Evolutionary conservation across 805 yeast genomes (phyloP), one percentile per base, ranked within the genome.

Genomic region (Yarrowia osloensis): DNA sequence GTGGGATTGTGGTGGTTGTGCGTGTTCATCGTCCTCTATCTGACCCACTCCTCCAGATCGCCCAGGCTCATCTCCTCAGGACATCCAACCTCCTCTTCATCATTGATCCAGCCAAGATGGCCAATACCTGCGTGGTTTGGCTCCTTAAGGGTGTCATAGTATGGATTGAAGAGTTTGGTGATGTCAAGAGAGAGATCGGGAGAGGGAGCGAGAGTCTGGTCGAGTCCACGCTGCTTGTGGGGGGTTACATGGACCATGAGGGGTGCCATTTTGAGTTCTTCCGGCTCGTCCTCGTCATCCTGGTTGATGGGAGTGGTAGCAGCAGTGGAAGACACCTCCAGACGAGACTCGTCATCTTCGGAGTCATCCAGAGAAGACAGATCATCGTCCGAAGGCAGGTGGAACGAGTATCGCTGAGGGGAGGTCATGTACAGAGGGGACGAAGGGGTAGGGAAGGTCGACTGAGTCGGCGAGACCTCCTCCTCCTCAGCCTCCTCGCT

Each of bases 131-230:
- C 52, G n/a, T 42, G 49, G 17, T 42, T 40, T 15, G 52, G 40
- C 31, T 61, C 54, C 15, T 61, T 61, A 26, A 61, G 42, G 4
- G 52, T 46, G 33, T 44, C 52, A 49, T 49, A 63, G 46, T 50
- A 50, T n/a, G 59, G 47, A 46, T 37, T 49, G 67, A 50, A 63
- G 39, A 63, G 40, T n/a, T 37, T 50, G 37, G 67, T 63, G n/a
- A 47, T 63, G 47, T 35, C 46, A 17, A 63, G 47, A 9, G 57
- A 47, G 4, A 49, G 59, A 49, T 37, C 47, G 11, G 67, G 46
- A 6, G 59, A 26, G 9, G 59, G 49, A 1, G 59, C 57, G 24
- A 49, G 59, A 3, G 46, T 63, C 59, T 63, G 67, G 21, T 50
- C 63, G 12, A 57, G 49, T 8, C 63, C 63, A 3, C 61, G 46